Base-by-base conservation (phyloP, 148 eudicot species). In the Chenopodium formosanum region DNA sequence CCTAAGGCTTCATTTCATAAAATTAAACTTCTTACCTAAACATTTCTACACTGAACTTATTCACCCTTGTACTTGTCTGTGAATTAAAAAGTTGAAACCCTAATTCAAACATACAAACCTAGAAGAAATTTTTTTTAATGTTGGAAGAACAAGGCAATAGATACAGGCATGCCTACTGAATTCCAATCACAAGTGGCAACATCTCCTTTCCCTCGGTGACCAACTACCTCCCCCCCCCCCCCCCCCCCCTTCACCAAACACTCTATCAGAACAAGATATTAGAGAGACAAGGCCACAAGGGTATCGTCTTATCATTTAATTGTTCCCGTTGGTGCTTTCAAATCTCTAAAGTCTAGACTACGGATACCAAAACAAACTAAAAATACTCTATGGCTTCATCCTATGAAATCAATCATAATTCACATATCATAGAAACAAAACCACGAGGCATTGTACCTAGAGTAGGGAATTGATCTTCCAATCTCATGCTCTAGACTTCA, bases 401-500 rank as follows among this genome's bases (percentile, higher is more conserved):
- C 19, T 37, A 20, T n/a, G 4, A 19, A 17, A 70, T 67, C 81
- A 69, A 52, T 37, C 76, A 60, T 34, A 73, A 40, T 58, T 46
- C 53, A 27, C 46, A 62, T 64, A 65, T 12, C 34, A 37, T 7
- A 32, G 66, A 48, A 70, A 65, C 52, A 81, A 69, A 52, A 79
- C 12, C 22, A 58, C 31, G 46, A 19, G 23, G 62, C 65, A 32
- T 7, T 40, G 56, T 78, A 89, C 91, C 93, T 86, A 83, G 68
- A 74, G 73, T 71, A 58, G 82, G 74, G 73, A 84, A 70, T 75
- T 82, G 84, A 76, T 86, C 89, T 76, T 87, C 89, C 50, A 81
- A 80, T 66, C 79, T 87, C 94, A 89, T 89, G 86, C 78, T 73
- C 65, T 80, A 81, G 74, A 78, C 47, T 25, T 56, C 23, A 64